These are phyloP conservation scores for Chrysoporthe puriensis DNA, from an alignment of 2,329 filamentous ascomycete genomes.

Conservation along the genomic window DNA sequence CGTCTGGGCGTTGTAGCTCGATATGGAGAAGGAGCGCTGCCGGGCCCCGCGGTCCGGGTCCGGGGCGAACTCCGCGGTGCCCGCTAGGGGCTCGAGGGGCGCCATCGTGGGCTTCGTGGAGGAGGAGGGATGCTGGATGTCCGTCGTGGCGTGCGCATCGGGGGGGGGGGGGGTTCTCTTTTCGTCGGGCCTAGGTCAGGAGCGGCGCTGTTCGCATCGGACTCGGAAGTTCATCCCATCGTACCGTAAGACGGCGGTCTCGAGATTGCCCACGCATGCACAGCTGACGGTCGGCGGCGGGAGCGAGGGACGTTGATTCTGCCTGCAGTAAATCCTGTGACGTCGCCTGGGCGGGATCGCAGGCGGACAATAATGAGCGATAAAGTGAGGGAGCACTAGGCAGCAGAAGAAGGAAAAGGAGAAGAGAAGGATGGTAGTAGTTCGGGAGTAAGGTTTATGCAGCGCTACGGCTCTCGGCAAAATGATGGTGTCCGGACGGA, in stretches of 20 bases:
- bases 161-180: too few relatives aligned
- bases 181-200: not conserved
- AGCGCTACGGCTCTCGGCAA: too few relatives aligned
- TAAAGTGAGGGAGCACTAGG: too few relatives aligned
- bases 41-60: slow-evolving; percentile 26
- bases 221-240: slow-evolving; percentile 12
- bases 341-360: not conserved
- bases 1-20: slow-evolving; percentile 24
- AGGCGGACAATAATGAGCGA: too few relatives aligned
- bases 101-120: slow-evolving; percentile 34
- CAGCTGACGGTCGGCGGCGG: not conserved
- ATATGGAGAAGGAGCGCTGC: slow-evolving; percentile 27
- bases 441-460: too few relatives aligned
- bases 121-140: not conserved
- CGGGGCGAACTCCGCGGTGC: slow-evolving; percentile 35
- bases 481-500: too few relatives aligned
- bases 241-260: not conserved
- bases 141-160: not conserved
- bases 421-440: too few relatives aligned
- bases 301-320: not conserved
- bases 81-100: slow-evolving; percentile 40
- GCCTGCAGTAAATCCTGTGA: slow-evolving; percentile 1
- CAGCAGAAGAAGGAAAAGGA: too few relatives aligned
- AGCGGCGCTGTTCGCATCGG: slow-evolving; percentile 2
- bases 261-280: not conserved